Base-by-base conservation (phyloP, 1,139 yeast genomes). In the Hansenula anomala region DNA sequence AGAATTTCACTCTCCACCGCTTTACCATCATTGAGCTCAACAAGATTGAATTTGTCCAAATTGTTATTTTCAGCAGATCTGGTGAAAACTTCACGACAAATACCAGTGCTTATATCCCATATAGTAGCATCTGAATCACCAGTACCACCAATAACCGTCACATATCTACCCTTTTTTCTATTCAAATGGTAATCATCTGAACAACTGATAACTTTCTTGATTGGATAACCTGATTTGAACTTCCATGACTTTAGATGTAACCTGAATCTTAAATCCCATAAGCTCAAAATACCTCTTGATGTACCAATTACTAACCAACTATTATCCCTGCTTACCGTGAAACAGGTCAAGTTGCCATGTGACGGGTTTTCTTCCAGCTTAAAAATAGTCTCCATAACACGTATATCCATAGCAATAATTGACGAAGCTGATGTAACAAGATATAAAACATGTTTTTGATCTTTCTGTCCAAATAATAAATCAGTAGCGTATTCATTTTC, bases 261-360 rank as follows among this genome's bases (percentile, higher is more conserved):
- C 29, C 69, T 69, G 56, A 88, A 87, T 39, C 96, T 66, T 32
- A 85, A 51, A 59, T 90, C 97, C 95, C 96, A 89, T 17, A 92
- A 59, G 45, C 78, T 78, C 25, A 92, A 57, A 1, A 80, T 63
- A 2, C 97, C 97, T 33, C 71, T 73, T 1, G 75, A 66, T 0
- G 97, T 86, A 0, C 96, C 97, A 3, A 83, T 56, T 5, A 88
- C 58, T 4, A 85, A 52, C 90, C 96, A 87, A 8, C 64, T 58
- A 33, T 66, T 67, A 17, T 67, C 60, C 0, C 61, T 60, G 43
- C 81, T 85, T n/a, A 83, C 60, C 1, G 76, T 69, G 49, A 88
- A 74, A 18, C 81, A 62, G 0, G 79, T 73, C 0, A 82, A 73
- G 4, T 74, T 59, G 0, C 97, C 98, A 61, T 79, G 81, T 3